Evolutionary conservation across 2,329 filamentous ascomycete genomes (phyloP).

Genomic region (Cephalotrichum gorgonifer): DNA sequence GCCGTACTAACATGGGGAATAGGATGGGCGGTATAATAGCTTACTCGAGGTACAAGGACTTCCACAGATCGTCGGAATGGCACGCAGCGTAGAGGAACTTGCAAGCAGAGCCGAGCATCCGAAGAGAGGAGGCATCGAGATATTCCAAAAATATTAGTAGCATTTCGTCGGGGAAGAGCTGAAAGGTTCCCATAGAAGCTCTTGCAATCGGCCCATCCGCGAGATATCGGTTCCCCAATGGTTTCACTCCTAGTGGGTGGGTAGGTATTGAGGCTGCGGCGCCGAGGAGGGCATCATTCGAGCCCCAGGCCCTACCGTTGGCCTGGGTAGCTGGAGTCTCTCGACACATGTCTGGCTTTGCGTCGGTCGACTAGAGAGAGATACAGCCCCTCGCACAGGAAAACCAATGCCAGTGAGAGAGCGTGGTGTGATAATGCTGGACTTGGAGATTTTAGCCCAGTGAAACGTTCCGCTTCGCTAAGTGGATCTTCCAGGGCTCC

Average conservation of each 20-base stretch:
- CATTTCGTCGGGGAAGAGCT: constrained; percentile 68
- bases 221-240: constrained; percentile 72
- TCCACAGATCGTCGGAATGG: constrained; percentile 80
- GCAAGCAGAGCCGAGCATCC: constrained; percentile 65
- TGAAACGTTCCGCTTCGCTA: neutral
- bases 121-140: constrained; percentile 53
- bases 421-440: no score
- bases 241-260: constrained; percentile 78
- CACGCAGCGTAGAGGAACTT: constrained; percentile 81
- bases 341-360: neutral
- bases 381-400: no score
- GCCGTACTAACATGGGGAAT: no score
- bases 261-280: constrained; percentile 45
- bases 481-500: neutral
- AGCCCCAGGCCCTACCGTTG: neutral
- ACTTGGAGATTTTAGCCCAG: neutral
- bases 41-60: constrained; percentile 74
- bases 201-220: constrained; percentile 58
- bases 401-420: neutral
- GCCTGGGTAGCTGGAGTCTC: neutral
- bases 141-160: constrained; percentile 66
- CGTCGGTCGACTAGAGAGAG: neutral
- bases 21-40: constrained; percentile 23
- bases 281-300: neutral
- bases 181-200: constrained; percentile 53